Conservation (phyloP, 345 rosid genomes). For the Euphorbia pulcherrima region DNA sequence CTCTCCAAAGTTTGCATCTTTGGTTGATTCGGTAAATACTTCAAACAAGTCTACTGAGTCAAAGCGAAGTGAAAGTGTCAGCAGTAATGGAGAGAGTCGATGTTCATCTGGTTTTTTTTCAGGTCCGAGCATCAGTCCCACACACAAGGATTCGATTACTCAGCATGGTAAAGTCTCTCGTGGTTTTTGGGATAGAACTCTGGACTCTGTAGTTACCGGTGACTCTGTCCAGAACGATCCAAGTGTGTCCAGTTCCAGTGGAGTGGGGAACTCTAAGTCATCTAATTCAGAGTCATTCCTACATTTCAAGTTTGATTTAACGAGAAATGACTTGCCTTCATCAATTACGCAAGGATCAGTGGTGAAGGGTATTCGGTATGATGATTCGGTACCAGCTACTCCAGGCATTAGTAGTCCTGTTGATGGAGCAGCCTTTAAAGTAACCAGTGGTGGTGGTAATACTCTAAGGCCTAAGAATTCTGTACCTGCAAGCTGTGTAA, state of each 20-base stretch:
- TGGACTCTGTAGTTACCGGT: slow-evolving; percentile 32
- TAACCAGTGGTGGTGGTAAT: slow-evolving; percentile 18
- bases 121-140: slow-evolving; percentile 18
- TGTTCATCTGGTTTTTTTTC: slow-evolving; percentile 27
- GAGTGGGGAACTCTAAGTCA: slow-evolving; percentile 21
- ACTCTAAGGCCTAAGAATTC: slow-evolving; percentile 20
- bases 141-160: slow-evolving; percentile 26
- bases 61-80: slow-evolving; percentile 30
- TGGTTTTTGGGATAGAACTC: slow-evolving; percentile 58
- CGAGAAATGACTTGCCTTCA: slow-evolving; percentile 23
- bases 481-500: slow-evolving; percentile 24
- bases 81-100: slow-evolving; percentile 26
- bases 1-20: slow-evolving; percentile 68
- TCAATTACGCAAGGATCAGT: slow-evolving; percentile 21
- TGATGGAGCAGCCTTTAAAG: slow-evolving; percentile 23
- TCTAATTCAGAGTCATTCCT: slow-evolving; percentile 36
- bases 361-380: slow-evolving; percentile 20
- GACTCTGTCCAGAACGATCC: slow-evolving; percentile 25
- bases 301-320: slow-evolving; percentile 40
- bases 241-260: slow-evolving; percentile 23
- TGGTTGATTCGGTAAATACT: slow-evolving; percentile 56
- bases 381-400: slow-evolving; percentile 33
- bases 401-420: slow-evolving; percentile 17
- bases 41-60: slow-evolving; percentile 29
- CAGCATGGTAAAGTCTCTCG: slow-evolving; percentile 28